phyloP scores from a whole-genome alignment of 2,329 filamentous ascomycete species.

The Mycosphaerelloides madeirae region DNA sequence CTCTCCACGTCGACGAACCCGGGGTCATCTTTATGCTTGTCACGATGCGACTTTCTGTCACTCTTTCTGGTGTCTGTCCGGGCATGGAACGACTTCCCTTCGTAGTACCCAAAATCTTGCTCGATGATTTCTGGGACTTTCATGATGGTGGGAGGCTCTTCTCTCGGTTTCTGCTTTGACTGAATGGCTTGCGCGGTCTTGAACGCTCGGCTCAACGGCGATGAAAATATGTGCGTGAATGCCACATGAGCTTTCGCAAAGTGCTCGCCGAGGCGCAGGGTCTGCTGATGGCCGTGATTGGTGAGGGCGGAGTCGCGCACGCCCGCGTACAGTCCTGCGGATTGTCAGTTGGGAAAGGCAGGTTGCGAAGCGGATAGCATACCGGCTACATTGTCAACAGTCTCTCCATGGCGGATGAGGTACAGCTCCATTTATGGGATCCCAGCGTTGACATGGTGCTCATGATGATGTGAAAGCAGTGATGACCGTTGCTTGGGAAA shows the following conservation, averaged over 20 bases:
- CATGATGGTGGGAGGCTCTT: constrained; percentile 32
- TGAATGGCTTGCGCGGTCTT: constrained; percentile 66
- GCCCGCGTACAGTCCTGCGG: constrained; percentile 65
- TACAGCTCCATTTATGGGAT: constrained; percentile 56
- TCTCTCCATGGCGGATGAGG: constrained; percentile 82
- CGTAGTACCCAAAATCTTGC: constrained; percentile 67
- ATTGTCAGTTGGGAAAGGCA: no score
- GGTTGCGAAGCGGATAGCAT: no score
- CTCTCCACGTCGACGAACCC: constrained; percentile 61
- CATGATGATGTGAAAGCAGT: constrained; percentile 1
- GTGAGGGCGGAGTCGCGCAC: constrained; percentile 76
- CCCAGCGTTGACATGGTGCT: neutral
- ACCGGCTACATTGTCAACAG: constrained; percentile 75
- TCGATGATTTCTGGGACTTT: constrained; percentile 57
- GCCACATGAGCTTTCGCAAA: constrained; percentile 61
- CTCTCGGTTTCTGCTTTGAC: constrained; percentile 46
- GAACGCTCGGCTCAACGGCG: constrained; percentile 68
- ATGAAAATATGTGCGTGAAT: constrained; percentile 70
- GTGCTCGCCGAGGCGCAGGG: constrained; percentile 63
- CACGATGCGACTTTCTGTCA: constrained; percentile 37
- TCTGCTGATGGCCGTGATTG: constrained; percentile 74
- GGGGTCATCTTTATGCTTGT: constrained; percentile 38
- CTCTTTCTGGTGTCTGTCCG: constrained; percentile 35
- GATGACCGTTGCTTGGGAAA: neutral
- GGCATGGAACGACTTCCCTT: constrained; percentile 57